A percentile compares a stretch with the other conserved stretches of the same genome.
phyloP scores from a whole-genome alignment of 768 basidiomycete genomes.

The Tylopilus plumbeoviolaceoides region DNA sequence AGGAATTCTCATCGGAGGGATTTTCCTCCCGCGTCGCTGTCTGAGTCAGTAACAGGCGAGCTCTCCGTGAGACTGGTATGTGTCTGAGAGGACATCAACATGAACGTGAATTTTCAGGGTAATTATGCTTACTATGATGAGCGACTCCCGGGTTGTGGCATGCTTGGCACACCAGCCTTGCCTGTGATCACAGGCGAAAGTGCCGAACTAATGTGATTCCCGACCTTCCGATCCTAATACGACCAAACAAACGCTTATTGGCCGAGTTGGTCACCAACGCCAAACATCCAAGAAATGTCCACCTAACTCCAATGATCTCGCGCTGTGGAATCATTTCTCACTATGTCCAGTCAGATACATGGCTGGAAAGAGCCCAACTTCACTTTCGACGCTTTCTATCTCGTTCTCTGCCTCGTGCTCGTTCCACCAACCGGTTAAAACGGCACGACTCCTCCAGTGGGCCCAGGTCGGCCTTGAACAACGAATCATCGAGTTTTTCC shows the following conservation, averaged over 20 bases:
- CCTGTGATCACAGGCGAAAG: too few relatives aligned
- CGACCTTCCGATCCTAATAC: slow-evolving; percentile 12
- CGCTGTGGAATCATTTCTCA: slow-evolving; percentile 17
- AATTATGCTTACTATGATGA: too few relatives aligned
- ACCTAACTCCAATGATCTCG: slow-evolving; percentile 18
- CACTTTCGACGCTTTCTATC: slow-evolving; percentile 19
- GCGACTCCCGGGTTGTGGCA: too few relatives aligned
- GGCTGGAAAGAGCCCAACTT: slow-evolving; percentile 17
- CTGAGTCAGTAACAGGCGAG: too few relatives aligned
- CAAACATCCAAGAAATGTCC: background rate
- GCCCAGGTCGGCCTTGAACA: background rate
- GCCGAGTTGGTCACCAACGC: background rate
- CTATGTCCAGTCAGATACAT: slow-evolving; percentile 11
- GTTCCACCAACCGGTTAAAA: background rate
- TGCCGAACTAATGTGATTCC: too few relatives aligned
- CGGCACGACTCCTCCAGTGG: background rate
- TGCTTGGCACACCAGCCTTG: too few relatives aligned
- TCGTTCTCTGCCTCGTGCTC: background rate
- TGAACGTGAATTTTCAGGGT: too few relatives aligned
- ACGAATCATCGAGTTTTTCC: background rate
- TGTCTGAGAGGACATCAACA: too few relatives aligned
- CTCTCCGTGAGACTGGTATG: too few relatives aligned
- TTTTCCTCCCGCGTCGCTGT: too few relatives aligned
- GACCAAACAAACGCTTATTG: background rate
- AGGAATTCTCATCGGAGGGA: too few relatives aligned